Base-by-base conservation (phyloP, 2,329 filamentous ascomycete genomes). In the Pochonia chlamydosporia region DNA sequence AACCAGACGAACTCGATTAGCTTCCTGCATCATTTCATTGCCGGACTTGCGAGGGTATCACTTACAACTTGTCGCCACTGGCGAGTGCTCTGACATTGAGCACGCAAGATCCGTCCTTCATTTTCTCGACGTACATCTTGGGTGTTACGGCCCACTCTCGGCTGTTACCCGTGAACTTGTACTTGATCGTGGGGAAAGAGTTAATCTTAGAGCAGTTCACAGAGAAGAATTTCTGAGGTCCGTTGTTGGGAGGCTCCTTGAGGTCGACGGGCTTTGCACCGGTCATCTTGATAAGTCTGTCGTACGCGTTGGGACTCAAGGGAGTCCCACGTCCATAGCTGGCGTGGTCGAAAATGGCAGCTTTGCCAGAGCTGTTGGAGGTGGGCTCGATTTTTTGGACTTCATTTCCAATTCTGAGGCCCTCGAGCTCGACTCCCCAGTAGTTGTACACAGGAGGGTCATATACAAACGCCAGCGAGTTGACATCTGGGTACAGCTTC, bases 321-420 rank as follows among this genome's bases (percentile, higher is more conserved):
- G 53, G 49, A 7, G 47, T 43, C 37, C 53, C 53, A 18, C 47
- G 43, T 23, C 53, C 53, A 33, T 52, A 55, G 25, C 40, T 48
- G 37, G 53, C 53, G 40, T 55, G 53, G 45, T 55, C 52, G 24
- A 55, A 54, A 28, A 55, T 52, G 44, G 53, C 52, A 13, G 35
- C 53, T 13, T 48, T 50, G 46, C 50, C 50, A 5, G 49, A 51
- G 21, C n/a, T 36, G 25, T 46, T 44, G 7, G 52, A 52, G 8
- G 53, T 55, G 3, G 41, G 43, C 18, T 49, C 46, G 21, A 50
- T 40, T 20, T 31, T 45, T 43, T 55, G 53, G 40, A 43, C 20
- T 46, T 55, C 52, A 20, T 39, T 43, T 18, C 53, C 53, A 13
- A 55, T 52, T 25, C 28, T 42, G 42, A 52, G 53, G 28, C 42